A percentile compares a stretch with the other conserved stretches of the same genome.
These are phyloP conservation scores for Rhododendron ferrugineum DNA, from an alignment of 148 eudicot genomes.

Conservation along the genomic window DNA sequence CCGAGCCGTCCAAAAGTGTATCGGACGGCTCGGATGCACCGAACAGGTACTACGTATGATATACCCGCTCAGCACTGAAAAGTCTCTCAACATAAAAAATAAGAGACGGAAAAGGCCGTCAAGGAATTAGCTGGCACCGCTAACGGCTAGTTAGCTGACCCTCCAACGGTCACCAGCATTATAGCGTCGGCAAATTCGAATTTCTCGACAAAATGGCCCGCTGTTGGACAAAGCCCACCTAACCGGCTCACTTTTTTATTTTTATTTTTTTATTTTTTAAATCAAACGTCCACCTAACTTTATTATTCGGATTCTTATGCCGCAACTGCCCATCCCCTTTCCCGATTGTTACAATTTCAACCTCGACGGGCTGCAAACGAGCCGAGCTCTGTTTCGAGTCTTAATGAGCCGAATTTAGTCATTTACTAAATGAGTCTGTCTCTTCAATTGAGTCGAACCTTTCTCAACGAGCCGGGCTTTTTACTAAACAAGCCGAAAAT, in stretches of 20 bases:
- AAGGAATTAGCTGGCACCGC: neutral
- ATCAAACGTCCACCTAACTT: neutral
- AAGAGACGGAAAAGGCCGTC: neutral
- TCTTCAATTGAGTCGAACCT: too few species aligned
- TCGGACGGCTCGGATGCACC: too few species aligned
- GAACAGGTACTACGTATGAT: too few species aligned
- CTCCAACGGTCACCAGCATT: neutral
- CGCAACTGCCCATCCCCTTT: neutral
- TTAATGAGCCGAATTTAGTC: too few species aligned
- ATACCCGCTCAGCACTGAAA: too few species aligned
- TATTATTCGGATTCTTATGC: neutral
- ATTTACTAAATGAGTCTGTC: too few species aligned
- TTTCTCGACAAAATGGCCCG: neutral
- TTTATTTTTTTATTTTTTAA: neutral
- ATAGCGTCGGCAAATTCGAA: neutral
- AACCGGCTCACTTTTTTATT: neutral
- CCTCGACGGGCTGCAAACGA: neutral
- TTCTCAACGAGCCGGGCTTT: too few species aligned
- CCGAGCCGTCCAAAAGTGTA: too few species aligned
- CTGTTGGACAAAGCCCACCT: neutral
- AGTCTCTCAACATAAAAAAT: too few species aligned
- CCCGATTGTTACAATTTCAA: neutral
- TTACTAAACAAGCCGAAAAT: too few species aligned
- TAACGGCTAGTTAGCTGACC: constrained; percentile 1
- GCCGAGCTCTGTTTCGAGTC: too few species aligned